Conservation (phyloP, 345 rosid genomes). For the Eucalyptus curtisii region DNA sequence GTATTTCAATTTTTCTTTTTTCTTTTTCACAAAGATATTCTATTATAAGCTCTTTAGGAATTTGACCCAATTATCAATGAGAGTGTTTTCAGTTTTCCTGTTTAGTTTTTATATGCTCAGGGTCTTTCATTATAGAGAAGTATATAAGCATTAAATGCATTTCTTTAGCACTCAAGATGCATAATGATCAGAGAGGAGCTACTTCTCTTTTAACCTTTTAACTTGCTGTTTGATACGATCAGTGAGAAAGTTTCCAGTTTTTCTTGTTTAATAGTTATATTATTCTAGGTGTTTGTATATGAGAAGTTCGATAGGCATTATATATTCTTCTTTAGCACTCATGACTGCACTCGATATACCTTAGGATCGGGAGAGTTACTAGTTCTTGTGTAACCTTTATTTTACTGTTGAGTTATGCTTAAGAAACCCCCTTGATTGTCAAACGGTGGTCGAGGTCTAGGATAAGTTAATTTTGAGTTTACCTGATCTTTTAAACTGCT, state of each 20-base stretch:
- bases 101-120: neutral
- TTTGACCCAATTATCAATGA: neutral
- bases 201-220: neutral
- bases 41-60: neutral
- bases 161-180: neutral
- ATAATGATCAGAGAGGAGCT: neutral
- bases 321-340: neutral
- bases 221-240: neutral
- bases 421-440: neutral
- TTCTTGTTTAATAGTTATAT: neutral
- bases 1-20: neutral
- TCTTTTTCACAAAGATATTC: neutral
- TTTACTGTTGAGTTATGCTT: neutral
- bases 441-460: neutral
- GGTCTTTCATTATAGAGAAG: neutral
- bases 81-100: neutral
- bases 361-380: neutral
- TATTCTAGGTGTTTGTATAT: neutral
- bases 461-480: neutral
- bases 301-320: neutral
- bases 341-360: neutral
- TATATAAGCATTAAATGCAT: neutral
- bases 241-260: neutral
- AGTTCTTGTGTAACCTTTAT: neutral
- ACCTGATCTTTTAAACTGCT: neutral